Percentiles rank a stretch among this genome's conserved stretches.
These are phyloP conservation scores for Lindgomyces ingoldianus DNA, from an alignment of 495 filamentous ascomycete genomes.

Conservation along the genomic window DNA sequence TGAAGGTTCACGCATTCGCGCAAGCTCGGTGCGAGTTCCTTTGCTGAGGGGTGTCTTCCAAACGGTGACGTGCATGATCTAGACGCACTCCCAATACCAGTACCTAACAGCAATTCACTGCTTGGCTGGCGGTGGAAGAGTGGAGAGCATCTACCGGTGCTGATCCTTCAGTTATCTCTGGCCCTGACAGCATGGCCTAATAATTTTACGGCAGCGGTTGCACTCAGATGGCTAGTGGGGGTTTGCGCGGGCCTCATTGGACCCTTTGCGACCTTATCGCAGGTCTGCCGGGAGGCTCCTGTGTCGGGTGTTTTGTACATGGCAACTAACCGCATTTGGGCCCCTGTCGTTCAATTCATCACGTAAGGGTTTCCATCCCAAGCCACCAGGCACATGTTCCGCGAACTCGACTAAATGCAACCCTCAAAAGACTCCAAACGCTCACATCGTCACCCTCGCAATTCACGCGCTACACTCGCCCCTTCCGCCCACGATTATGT, in stretches of 20 bases:
- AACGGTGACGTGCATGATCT: not conserved
- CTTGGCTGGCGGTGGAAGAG: slow-evolving; percentile 16
- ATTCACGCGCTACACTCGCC: not conserved
- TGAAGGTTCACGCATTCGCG: too few relatives aligned
- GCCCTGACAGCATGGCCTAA: slow-evolving; percentile 11
- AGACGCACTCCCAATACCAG: not conserved
- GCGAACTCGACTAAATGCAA: not conserved
- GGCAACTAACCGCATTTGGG: slow-evolving; percentile 10
- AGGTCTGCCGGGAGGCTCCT: not conserved
- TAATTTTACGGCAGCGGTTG: slow-evolving; percentile 21
- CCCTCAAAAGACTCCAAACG: slow-evolving; percentile 28
- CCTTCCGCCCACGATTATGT: slow-evolving; percentile 18
- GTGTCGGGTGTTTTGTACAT: not conserved
- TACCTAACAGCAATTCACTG: slow-evolving; percentile 33
- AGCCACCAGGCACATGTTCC: slow-evolving; percentile 32
- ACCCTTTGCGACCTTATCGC: slow-evolving; percentile 15
- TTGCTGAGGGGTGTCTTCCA: too few relatives aligned
- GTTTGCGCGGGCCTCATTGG: slow-evolving; percentile 17
- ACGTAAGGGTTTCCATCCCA: slow-evolving; percentile 26
- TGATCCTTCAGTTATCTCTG: slow-evolving; percentile 1
- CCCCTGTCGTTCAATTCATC: slow-evolving; percentile 17
- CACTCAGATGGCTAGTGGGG: slow-evolving; percentile 15
- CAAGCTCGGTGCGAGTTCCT: too few relatives aligned
- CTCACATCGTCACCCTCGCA: slow-evolving; percentile 14
- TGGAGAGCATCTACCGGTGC: too few relatives aligned